These are phyloP conservation scores for Phanerochaete carnosa DNA, from an alignment of 768 basidiomycete species.

Conservation along the genomic window DNA sequence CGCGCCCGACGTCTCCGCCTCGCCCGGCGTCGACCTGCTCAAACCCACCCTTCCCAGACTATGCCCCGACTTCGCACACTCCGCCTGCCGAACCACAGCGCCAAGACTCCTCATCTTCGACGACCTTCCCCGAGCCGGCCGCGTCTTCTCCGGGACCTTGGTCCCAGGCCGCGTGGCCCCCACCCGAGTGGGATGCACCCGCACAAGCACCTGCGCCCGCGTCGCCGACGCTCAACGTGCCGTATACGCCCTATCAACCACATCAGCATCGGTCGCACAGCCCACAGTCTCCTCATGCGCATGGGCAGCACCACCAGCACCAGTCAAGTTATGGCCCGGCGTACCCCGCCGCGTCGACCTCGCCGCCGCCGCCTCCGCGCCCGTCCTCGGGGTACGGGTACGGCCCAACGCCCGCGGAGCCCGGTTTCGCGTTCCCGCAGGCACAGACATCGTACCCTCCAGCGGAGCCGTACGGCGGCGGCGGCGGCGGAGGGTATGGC, in stretches of 20 bases:
- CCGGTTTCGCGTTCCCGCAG: slow-evolving; percentile 23
- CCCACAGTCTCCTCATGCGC: neutral
- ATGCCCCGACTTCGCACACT: neutral
- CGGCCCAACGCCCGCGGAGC: neutral
- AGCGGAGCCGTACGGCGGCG: neutral
- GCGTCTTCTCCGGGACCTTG: slow-evolving; percentile 1
- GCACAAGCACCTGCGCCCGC: neutral
- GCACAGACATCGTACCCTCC: slow-evolving; percentile 9
- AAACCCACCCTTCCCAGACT: slow-evolving; percentile 1
- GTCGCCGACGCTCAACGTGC: neutral
- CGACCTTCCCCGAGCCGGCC: slow-evolving; percentile 2
- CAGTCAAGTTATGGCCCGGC: neutral
- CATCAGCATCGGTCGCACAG: neutral
- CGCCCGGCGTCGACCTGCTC: slow-evolving; percentile 8
- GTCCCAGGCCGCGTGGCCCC: slow-evolving; percentile 17
- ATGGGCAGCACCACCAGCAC: neutral
- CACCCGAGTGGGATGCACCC: slow-evolving; percentile 18
- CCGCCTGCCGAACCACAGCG: neutral
- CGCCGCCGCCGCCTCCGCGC: slow-evolving; percentile 2
- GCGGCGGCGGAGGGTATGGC: neutral
- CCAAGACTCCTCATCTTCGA: neutral
- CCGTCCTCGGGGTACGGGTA: neutral
- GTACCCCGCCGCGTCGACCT: neutral
- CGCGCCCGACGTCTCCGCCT: slow-evolving; percentile 5
- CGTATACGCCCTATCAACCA: neutral